phyloP scores from a whole-genome alignment of 2,329 filamentous ascomycete genomes.

The Beauveria caledonica region DNA sequence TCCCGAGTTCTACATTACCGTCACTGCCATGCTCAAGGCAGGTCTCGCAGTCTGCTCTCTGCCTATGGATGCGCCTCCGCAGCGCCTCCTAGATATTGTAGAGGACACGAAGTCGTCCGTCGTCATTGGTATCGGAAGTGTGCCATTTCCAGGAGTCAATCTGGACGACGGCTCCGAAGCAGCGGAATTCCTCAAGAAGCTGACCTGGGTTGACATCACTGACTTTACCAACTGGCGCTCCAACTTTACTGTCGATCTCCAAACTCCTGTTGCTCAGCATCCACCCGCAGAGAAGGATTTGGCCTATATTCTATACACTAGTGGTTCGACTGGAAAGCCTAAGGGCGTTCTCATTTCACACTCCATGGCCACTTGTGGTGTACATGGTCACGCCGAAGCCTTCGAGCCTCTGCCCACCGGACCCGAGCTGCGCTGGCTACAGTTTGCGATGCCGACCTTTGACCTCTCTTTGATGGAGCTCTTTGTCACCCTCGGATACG shows the following conservation, averaged over 20 bases:
- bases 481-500: conserved; percentile 8
- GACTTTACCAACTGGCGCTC: conserved; percentile 10
- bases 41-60: conserved; percentile 8
- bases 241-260: conserved; percentile 6
- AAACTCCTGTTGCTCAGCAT: neutral
- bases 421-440: conserved; percentile 9
- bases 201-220: conserved; percentile 6
- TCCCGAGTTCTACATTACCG: conserved; percentile 10
- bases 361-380: conserved; percentile 31
- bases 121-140: conserved; percentile 14
- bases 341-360: conserved; percentile 67
- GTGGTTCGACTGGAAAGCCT: conserved; percentile 39
- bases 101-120: conserved; percentile 6
- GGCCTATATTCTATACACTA: conserved; percentile 35
- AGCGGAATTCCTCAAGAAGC: neutral
- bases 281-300: conserved; percentile 21
- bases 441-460: conserved; percentile 11
- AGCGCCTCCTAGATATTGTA: conserved; percentile 8
- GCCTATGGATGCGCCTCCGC: conserved; percentile 7
- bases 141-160: conserved; percentile 21
- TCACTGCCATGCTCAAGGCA: conserved; percentile 15
- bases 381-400: conserved; percentile 8
- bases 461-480: conserved; percentile 12
- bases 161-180: conserved; percentile 7
- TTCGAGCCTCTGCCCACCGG: conserved; percentile 6